phyloP scores from a whole-genome alignment of 805 yeast genomes.

The Wickerhamiella azymoides region DNA sequence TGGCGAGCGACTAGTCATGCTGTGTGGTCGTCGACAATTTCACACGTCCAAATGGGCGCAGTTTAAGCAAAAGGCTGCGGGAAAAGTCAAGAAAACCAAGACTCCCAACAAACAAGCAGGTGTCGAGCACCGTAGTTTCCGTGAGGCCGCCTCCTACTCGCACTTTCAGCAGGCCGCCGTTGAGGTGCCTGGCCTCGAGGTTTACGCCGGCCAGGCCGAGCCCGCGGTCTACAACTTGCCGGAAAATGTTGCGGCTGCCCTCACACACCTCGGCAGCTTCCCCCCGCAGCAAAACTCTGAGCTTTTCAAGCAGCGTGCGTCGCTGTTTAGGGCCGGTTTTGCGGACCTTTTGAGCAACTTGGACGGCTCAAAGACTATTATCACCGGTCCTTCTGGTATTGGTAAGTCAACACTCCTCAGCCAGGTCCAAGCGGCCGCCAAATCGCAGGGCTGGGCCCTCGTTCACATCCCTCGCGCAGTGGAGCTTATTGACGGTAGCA shows the following conservation, averaged over 20 bases:
- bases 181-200: conserved; percentile 9
- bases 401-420: conserved; percentile 67
- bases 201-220: not conserved
- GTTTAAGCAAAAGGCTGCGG: conserved; percentile 12
- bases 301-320: conserved; percentile 12
- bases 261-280: conserved; percentile 15
- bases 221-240: conserved; percentile 15
- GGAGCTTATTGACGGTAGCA: conserved; percentile 53
- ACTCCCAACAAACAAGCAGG: conserved; percentile 15
- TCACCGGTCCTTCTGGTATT: conserved; percentile 35
- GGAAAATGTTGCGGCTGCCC: conserved; percentile 12
- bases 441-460: conserved; percentile 31
- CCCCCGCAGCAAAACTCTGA: conserved; percentile 18
- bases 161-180: conserved; percentile 12
- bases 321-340: conserved; percentile 14
- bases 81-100: conserved; percentile 5
- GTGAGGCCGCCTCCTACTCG: conserved; percentile 17
- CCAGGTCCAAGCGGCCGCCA: conserved; percentile 51
- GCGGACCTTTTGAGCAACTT: not conserved
- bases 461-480: conserved; percentile 53
- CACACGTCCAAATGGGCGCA: conserved; percentile 8
- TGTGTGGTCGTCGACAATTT: conserved; percentile 1
- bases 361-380: conserved; percentile 7
- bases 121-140: conserved; percentile 18
- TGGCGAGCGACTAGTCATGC: not conserved